Evolutionary conservation across 2,329 filamentous ascomycete species (phyloP).

Genomic region (Trichoderma gracile): DNA sequence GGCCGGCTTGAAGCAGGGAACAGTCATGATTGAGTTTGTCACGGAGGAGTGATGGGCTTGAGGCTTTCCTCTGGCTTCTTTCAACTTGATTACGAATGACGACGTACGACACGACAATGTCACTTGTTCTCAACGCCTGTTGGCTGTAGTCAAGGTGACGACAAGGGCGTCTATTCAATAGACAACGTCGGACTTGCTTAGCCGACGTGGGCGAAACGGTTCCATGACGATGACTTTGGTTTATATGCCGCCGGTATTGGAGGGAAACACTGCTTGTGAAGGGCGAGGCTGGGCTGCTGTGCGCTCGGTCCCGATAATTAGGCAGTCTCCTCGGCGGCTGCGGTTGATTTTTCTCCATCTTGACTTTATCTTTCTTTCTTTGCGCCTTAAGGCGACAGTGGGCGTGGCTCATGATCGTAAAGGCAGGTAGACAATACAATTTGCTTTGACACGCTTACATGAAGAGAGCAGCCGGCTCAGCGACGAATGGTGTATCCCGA

Average conservation of each 20-base stretch:
- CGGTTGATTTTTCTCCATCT: neutral
- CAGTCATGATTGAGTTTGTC: constrained; percentile 91
- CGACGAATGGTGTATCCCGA: neutral
- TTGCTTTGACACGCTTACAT: neutral
- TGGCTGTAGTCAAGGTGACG: neutral
- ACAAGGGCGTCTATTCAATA: constrained; percentile 17
- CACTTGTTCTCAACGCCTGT: constrained; percentile 8
- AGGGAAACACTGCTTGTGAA: neutral
- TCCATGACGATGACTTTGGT: constrained; percentile 14
- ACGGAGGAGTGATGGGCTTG: constrained; percentile 49
- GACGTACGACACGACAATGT: neutral
- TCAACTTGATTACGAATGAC: constrained; percentile 16
- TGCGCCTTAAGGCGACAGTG: neutral
- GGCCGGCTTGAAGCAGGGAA: constrained; percentile 86
- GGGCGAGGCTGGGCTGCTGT: neutral
- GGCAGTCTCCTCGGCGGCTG: neutral
- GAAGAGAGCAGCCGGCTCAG: neutral
- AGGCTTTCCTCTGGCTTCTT: neutral
- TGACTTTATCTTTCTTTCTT: neutral
- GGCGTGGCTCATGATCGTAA: neutral
- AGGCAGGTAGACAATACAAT: constrained; percentile 18
- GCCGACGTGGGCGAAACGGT: constrained; percentile 22
- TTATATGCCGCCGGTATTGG: constrained; percentile 4
- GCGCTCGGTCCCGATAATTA: neutral
- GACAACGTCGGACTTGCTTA: constrained; percentile 20